Conservation (phyloP, 2,329 filamentous ascomycete species). For the Fusarium tuaranense region DNA sequence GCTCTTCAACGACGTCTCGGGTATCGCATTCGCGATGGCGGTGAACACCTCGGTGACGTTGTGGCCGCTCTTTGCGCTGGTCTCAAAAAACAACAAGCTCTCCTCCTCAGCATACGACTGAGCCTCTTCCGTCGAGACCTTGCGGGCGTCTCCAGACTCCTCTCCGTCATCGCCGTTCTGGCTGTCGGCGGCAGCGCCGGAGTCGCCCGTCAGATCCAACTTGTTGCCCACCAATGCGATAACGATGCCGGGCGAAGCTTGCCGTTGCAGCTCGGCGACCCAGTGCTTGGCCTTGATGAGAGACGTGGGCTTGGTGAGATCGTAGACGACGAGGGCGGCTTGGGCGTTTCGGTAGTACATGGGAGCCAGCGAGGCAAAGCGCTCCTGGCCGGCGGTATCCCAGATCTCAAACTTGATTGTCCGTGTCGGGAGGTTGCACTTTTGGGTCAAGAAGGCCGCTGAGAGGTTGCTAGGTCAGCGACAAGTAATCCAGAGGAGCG, state of each 20-base stretch:
- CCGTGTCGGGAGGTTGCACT: slow-evolving; percentile 93
- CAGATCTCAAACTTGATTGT: slow-evolving; percentile 97
- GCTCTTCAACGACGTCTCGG: slow-evolving; percentile 95
- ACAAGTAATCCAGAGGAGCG: slow-evolving; percentile 1
- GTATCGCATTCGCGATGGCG: slow-evolving; percentile 97
- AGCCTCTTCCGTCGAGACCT: slow-evolving; percentile 91
- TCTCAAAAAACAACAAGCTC: slow-evolving; percentile 95
- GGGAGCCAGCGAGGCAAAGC: slow-evolving; percentile 93
- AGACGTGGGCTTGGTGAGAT: slow-evolving; percentile 95
- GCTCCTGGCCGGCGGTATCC: slow-evolving; percentile 98
- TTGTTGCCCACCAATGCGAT: slow-evolving; percentile 98
- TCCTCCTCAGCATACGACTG: slow-evolving; percentile 96
- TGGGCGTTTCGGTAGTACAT: slow-evolving; percentile 99
- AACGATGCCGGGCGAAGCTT: slow-evolving; percentile 95
- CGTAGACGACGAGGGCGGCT: slow-evolving; percentile 97
- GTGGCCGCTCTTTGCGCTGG: slow-evolving; percentile 93
- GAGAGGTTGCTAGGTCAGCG: slow-evolving; percentile 29
- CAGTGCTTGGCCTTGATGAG: slow-evolving; percentile 98
- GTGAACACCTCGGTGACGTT: slow-evolving; percentile 98
- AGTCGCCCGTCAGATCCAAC: slow-evolving; percentile 83
- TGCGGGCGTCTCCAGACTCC: slow-evolving; percentile 80
- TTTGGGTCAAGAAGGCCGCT: slow-evolving; percentile 99
- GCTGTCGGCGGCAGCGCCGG: slow-evolving; percentile 53
- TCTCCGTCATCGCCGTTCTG: slow-evolving; percentile 69
- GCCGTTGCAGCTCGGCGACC: slow-evolving; percentile 96